Conservation (phyloP, 495 filamentous ascomycete species). For the Trichoderma asperelloides region DNA sequence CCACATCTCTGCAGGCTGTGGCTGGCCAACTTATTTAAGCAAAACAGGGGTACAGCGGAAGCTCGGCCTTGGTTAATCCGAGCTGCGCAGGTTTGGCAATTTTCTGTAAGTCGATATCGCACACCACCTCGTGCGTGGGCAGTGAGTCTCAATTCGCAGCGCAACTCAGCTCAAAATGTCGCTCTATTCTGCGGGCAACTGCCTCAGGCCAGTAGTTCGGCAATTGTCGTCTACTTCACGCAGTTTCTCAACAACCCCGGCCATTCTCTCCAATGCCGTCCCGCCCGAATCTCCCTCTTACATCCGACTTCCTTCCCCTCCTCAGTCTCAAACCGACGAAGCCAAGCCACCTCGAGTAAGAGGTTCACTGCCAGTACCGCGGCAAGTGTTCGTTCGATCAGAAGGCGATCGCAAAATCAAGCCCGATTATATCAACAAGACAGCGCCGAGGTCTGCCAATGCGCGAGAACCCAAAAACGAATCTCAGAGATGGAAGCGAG, state of each 20-base stretch:
- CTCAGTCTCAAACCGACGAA: constrained; percentile 27
- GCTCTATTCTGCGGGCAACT: neutral
- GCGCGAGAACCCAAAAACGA: constrained; percentile 21
- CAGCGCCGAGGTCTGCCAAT: constrained; percentile 21
- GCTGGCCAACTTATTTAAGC: neutral
- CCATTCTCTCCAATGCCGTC: constrained; percentile 13
- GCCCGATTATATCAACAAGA: constrained; percentile 20
- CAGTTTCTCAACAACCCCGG: constrained; percentile 12
- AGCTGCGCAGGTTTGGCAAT: neutral
- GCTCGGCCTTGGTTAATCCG: neutral
- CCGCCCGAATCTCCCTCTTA: constrained; percentile 39
- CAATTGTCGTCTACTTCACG: constrained; percentile 7
- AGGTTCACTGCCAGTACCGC: constrained; percentile 38
- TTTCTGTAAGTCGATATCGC: constrained; percentile 5
- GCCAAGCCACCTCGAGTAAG: constrained; percentile 24
- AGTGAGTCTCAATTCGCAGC: neutral
- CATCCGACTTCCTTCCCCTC: constrained; percentile 36
- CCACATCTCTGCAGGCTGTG: constrained; percentile 7
- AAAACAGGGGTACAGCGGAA: neutral
- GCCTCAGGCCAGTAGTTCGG: neutral
- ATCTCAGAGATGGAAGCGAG: constrained; percentile 19
- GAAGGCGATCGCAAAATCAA: constrained; percentile 25
- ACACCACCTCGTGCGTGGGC: neutral
- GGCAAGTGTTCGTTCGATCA: constrained; percentile 30
- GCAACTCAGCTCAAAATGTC: neutral